Percentiles rank a stretch among this genome's conserved stretches.
Evolutionary conservation across 2,329 filamentous ascomycete species (phyloP).

Genomic region (Hypoxylon sp.): DNA sequence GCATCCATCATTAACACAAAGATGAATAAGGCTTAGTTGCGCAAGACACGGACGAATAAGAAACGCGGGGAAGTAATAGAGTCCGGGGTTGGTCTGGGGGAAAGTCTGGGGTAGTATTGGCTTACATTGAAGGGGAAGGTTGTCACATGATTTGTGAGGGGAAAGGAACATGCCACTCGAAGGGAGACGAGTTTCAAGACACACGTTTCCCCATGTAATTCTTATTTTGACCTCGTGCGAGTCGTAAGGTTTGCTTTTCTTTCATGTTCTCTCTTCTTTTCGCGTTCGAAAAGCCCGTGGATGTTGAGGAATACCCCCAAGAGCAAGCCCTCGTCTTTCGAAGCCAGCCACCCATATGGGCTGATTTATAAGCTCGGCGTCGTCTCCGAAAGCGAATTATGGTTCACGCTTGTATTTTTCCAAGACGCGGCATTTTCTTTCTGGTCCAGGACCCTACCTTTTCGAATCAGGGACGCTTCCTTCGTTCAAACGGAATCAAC

Average conservation of each 20-base stretch:
- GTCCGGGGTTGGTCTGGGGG: slow-evolving; percentile 36
- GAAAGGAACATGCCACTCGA: slow-evolving; percentile 38
- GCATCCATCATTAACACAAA: slow-evolving; percentile 1
- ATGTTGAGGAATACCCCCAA: slow-evolving; percentile 8
- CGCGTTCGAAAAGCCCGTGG: neutral
- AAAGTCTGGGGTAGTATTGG: slow-evolving; percentile 44
- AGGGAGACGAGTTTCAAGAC: slow-evolving; percentile 21
- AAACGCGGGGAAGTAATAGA: slow-evolving; percentile 41
- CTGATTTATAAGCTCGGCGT: slow-evolving; percentile 17
- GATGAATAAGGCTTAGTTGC: slow-evolving; percentile 24
- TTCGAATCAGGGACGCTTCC: neutral
- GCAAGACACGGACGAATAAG: slow-evolving; percentile 26
- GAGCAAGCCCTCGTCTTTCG: slow-evolving; percentile 6
- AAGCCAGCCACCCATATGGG: neutral
- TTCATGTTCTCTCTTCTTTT: slow-evolving; percentile 12
- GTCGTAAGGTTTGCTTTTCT: slow-evolving; percentile 3
- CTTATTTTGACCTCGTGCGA: slow-evolving; percentile 43
- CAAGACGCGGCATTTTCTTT: slow-evolving; percentile 34
- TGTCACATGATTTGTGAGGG: slow-evolving; percentile 47
- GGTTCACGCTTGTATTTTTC: slow-evolving; percentile 10
- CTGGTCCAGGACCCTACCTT: neutral
- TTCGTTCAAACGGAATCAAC: neutral
- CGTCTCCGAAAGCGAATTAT: slow-evolving; percentile 4
- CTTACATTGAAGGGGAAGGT: slow-evolving; percentile 40
- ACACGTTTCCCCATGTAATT: slow-evolving; percentile 26